Percentiles rank a stretch among this genome's conserved stretches.
Evolutionary conservation across 768 basidiomycete species (phyloP).

Genomic region (Boletus subcaerulescens): DNA sequence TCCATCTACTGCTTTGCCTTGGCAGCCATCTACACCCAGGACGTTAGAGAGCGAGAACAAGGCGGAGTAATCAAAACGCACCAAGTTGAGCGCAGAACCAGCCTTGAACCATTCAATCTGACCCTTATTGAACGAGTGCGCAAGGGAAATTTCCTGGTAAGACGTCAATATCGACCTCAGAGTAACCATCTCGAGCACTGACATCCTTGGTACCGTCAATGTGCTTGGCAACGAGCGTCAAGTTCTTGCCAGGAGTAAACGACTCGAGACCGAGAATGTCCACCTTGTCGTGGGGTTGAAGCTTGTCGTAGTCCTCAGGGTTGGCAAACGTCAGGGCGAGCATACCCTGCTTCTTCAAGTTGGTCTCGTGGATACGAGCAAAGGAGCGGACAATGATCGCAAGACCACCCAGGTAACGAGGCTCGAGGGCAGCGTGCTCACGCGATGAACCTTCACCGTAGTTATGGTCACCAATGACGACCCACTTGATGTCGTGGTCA

Average conservation of each 20-base stretch:
- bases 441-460: conserved; percentile 98
- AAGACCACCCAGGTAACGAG: conserved; percentile 90
- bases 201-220: conserved; percentile 72
- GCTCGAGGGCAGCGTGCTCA: conserved; percentile 96
- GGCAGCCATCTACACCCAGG: conserved; percentile 57
- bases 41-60: neutral
- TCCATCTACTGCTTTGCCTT: conserved; percentile 48
- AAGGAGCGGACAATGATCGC: conserved; percentile 97
- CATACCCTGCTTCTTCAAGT: conserved; percentile 99
- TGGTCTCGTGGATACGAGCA: conserved; percentile 97
- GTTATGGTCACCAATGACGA: conserved; percentile 93
- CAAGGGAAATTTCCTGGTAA: conserved; percentile 63
- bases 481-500: conserved; percentile 89
- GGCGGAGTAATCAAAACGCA: conserved; percentile 35
- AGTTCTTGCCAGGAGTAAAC: conserved; percentile 90
- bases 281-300: conserved; percentile 83
- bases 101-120: conserved; percentile 99
- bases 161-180: conserved; percentile 9
- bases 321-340: conserved; percentile 92
- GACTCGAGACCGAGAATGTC: conserved; percentile 84
- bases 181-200: conserved; percentile 16
- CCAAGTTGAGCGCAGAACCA: conserved; percentile 89
- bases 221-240: conserved; percentile 82
- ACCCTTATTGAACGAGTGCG: conserved; percentile 95
- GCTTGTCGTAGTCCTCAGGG: conserved; percentile 91